phyloP scores from a whole-genome alignment of 2,329 filamentous ascomycete species.

The Dryadomyces sulphureus region DNA sequence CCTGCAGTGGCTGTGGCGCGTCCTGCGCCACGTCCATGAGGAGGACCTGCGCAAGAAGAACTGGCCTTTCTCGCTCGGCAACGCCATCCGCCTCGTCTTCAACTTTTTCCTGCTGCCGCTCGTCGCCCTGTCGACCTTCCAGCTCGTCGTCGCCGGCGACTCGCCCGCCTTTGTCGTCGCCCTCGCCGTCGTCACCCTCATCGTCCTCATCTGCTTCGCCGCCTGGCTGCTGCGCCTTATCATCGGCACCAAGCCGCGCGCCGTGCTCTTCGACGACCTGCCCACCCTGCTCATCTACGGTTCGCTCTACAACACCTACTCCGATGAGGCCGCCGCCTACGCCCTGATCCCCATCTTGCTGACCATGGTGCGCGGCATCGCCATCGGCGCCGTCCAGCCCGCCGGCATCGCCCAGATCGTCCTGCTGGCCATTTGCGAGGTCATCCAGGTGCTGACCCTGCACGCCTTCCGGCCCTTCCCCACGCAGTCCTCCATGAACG shows the following conservation, averaged over 20 bases:
- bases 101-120: slow-evolving; percentile 86
- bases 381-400: slow-evolving; percentile 82
- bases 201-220: slow-evolving; percentile 58
- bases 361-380: slow-evolving; percentile 73
- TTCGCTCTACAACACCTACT: slow-evolving; percentile 93
- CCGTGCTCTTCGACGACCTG: slow-evolving; percentile 84
- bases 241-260: slow-evolving; percentile 63
- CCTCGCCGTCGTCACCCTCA: slow-evolving; percentile 59
- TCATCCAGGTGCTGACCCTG: slow-evolving; percentile 74
- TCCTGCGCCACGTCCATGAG: slow-evolving; percentile 55
- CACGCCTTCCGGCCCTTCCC: slow-evolving; percentile 86
- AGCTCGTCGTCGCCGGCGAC: slow-evolving; percentile 59
- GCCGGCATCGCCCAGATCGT: slow-evolving; percentile 90
- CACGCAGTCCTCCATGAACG: slow-evolving; percentile 89
- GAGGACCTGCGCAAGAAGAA: slow-evolving; percentile 88
- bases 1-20: slow-evolving; percentile 60
- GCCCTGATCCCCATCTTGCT: slow-evolving; percentile 75
- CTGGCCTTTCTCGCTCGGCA: slow-evolving; percentile 69
- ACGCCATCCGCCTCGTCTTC: slow-evolving; percentile 72
- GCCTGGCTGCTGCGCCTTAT: slow-evolving; percentile 72
- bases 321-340: slow-evolving; percentile 81
- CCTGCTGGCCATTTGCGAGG: slow-evolving; percentile 83
- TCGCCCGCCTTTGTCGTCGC: slow-evolving; percentile 60
- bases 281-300: slow-evolving; percentile 81
- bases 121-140: slow-evolving; percentile 76